Percentiles rank a stretch among this genome's conserved stretches.
phyloP scores from a whole-genome alignment of 2,329 filamentous ascomycete genomes.

The Aspergillus pseudoviridinutans region DNA sequence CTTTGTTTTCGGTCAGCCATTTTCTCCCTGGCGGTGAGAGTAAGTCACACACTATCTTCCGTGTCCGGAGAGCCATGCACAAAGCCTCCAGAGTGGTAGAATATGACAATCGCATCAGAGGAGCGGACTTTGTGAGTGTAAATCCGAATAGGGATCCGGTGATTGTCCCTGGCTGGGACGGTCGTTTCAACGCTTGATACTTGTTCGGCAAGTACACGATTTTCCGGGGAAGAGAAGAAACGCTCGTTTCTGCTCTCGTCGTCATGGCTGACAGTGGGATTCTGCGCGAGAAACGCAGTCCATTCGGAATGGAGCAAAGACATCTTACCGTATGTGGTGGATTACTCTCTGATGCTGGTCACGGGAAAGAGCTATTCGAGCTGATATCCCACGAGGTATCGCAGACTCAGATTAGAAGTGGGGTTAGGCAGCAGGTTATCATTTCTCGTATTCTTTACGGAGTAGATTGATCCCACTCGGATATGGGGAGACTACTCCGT shows the following conservation, averaged over 20 bases:
- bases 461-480: no score
- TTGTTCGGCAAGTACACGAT: not conserved
- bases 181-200: not conserved
- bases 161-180: not conserved
- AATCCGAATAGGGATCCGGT: not conserved
- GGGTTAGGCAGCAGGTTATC: not conserved
- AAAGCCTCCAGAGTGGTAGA: not conserved
- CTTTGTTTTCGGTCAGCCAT: conserved; percentile 60
- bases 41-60: not conserved
- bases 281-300: not conserved
- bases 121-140: not conserved
- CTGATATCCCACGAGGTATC: not conserved
- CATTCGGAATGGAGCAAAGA: not conserved
- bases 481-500: no score
- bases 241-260: not conserved
- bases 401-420: not conserved
- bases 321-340: not conserved
- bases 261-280: not conserved
- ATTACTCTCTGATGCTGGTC: not conserved
- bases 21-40: conserved; percentile 53
- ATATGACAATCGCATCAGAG: not conserved
- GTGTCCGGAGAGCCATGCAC: not conserved
- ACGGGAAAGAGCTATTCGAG: not conserved
- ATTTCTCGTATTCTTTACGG: not conserved
- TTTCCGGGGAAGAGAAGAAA: not conserved